Evolutionary conservation across 192 early-diverging fungal species (phyloP), one percentile per base, ranked within the genome.

Genomic region (Coemansia sp.): DNA sequence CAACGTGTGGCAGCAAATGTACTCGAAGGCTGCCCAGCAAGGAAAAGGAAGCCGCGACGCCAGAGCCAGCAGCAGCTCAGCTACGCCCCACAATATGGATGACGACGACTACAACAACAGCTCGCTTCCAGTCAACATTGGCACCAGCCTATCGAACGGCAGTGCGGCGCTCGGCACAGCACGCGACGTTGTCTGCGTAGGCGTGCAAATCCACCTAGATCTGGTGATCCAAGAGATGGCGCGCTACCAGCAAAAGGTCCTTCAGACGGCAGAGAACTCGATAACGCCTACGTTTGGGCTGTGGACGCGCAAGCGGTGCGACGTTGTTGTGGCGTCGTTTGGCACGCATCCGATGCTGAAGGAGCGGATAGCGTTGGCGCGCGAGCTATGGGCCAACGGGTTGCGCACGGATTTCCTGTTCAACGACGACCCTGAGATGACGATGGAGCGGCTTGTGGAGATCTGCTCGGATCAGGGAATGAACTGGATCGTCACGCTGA

Each of bases 401-500:
- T 86, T 98, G 64, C 86, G 88, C 61, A 89, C 93, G 0, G 95
- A 96, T 41, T 88, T 96, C 45, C 79, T 90, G 67, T 89, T 94
- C 41, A 86, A 93, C 64, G 92, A 94, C 56, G 84, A 81, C 18
- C 85, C 85, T 2, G 87, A 89, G 60, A 74, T 89, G 64, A 91
- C 89, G 6, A 88, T 89, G 30, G 92, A 93, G 53, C 64, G 84
- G 10, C 62, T 92, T 18, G 83, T 83, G 6, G 78, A 75, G 6
- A 78, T 85, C 9, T 93, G 92, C 72, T 76, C 80, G 33, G 85
- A 89, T 26, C 84, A 87, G 52, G 87, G 89, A 20, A 91, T 93
- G 64, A 92, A 89, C 76, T 93, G 92, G 92, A 88, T 93, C 49
- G 89, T 92, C 11, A 91, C 90, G 43, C 71, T 93, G 7, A 93